These are phyloP conservation scores for Protomyces arabidopsidicola DNA, from an alignment of 1,139 yeast species.

Conservation along the genomic window DNA sequence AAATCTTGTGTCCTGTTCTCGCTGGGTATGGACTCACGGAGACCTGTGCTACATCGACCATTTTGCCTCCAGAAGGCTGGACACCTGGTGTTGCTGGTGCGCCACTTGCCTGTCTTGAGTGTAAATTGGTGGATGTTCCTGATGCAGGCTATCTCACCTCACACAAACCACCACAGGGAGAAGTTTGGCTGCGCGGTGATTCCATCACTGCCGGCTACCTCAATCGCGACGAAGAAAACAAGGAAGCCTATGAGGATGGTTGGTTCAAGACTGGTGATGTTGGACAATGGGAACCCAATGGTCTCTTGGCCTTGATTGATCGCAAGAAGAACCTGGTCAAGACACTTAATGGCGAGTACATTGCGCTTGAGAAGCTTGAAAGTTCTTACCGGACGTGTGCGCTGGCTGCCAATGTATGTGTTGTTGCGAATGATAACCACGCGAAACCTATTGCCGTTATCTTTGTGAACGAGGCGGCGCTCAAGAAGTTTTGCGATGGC, in stretches of 20 bases:
- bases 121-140: slow-evolving; percentile 82
- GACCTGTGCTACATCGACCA: slow-evolving; percentile 82
- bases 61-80: slow-evolving; percentile 60
- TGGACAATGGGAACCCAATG: slow-evolving; percentile 83
- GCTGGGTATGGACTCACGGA: slow-evolving; percentile 97
- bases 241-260: slow-evolving; percentile 71
- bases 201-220: slow-evolving; percentile 72
- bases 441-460: slow-evolving; percentile 91
- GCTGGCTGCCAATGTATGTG: slow-evolving; percentile 74
- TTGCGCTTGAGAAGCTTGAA: slow-evolving; percentile 70
- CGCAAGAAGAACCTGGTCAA: slow-evolving; percentile 95
- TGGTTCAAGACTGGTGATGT: slow-evolving; percentile 98
- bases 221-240: slow-evolving; percentile 77
- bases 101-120: slow-evolving; percentile 74
- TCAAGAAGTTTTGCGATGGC: slow-evolving; percentile 57
- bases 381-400: slow-evolving; percentile 73
- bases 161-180: slow-evolving; percentile 73
- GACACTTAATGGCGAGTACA: slow-evolving; percentile 94
- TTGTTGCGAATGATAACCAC: slow-evolving; percentile 79
- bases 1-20: slow-evolving; percentile 78
- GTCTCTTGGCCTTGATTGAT: slow-evolving; percentile 79
- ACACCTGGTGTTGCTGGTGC: slow-evolving; percentile 78
- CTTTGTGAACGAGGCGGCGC: slow-evolving; percentile 67
- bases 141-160: slow-evolving; percentile 77
- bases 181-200: slow-evolving; percentile 72